Evolutionary conservation across 345 rosid genomes (phyloP).

Genomic region (Erodium maritimum): DNA sequence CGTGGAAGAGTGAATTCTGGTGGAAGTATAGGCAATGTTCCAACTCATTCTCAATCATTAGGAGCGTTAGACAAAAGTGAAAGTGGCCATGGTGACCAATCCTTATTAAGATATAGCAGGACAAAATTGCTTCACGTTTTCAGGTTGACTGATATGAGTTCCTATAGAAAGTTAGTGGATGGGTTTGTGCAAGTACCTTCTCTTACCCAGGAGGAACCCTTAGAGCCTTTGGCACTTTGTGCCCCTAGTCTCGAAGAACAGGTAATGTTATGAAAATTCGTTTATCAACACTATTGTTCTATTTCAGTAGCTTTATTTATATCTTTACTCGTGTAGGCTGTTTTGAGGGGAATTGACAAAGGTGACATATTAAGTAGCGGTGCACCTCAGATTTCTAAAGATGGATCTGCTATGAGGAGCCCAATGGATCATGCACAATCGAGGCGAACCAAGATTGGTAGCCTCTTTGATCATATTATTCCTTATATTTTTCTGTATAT

Average conservation of each 20-base stretch:
- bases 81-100: constrained; percentile 35
- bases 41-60: constrained; percentile 33
- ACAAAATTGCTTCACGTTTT: constrained; percentile 67
- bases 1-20: constrained; percentile 50
- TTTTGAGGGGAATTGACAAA: constrained; percentile 69
- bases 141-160: constrained; percentile 48
- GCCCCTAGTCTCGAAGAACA: constrained; percentile 64
- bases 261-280: constrained; percentile 31
- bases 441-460: constrained; percentile 62
- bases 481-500: constrained; percentile 6
- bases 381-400: constrained; percentile 66
- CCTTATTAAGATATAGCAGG: constrained; percentile 56
- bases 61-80: constrained; percentile 46
- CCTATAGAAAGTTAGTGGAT: constrained; percentile 26
- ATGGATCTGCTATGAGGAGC: constrained; percentile 45
- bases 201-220: constrained; percentile 55
- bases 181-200: constrained; percentile 57
- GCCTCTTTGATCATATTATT: constrained; percentile 9
- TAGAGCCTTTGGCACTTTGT: constrained; percentile 73
- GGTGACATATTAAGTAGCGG: constrained; percentile 78
- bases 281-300: constrained; percentile 9
- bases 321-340: constrained; percentile 28
- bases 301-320: constrained; percentile 13
- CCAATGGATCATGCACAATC: constrained; percentile 34
- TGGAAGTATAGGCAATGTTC: constrained; percentile 32